Conservation (phyloP, 2,329 filamentous ascomycete species). For the Hymenoscyphus fructigenus region DNA sequence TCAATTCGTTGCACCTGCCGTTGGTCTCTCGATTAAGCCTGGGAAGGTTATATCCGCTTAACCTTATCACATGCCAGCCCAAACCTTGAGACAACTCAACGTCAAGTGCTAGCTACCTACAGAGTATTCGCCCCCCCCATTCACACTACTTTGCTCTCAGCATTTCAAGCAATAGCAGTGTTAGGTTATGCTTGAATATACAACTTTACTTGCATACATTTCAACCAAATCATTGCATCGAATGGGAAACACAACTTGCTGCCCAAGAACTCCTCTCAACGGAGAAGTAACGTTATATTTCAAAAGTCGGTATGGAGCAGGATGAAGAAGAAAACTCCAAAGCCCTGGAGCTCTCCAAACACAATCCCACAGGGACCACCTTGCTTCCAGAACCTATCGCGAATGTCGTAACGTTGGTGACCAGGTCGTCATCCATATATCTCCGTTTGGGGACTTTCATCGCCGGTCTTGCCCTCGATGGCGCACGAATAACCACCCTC, state of each 20-base stretch:
- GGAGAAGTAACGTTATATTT: not conserved
- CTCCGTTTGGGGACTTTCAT: slow-evolving; percentile 40
- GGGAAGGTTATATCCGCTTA: not conserved
- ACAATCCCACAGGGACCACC: slow-evolving; percentile 39
- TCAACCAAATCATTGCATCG: slow-evolving; percentile 5
- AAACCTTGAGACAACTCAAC: slow-evolving; percentile 1
- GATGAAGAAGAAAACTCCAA: slow-evolving; percentile 25
- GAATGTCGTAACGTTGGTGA: slow-evolving; percentile 58
- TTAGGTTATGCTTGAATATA: slow-evolving; percentile 8
- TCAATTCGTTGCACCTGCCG: not conserved
- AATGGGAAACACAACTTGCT: not conserved
- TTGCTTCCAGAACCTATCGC: slow-evolving; percentile 59
- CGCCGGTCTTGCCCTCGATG: slow-evolving; percentile 39
- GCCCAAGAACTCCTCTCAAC: not conserved
- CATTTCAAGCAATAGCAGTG: slow-evolving; percentile 2
- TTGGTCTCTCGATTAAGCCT: not conserved
- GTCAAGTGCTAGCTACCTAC: slow-evolving; percentile 12
- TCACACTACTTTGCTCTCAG: slow-evolving; percentile 13
- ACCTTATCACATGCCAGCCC: slow-evolving; percentile 1
- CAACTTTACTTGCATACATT: not conserved
- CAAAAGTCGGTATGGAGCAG: slow-evolving; percentile 28
- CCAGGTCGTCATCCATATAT: slow-evolving; percentile 56
- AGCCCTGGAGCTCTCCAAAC: slow-evolving; percentile 3
- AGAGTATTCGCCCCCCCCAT: slow-evolving; percentile 9
- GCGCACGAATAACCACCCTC: slow-evolving; percentile 40